phyloP scores from a whole-genome alignment of 2,329 filamentous ascomycete genomes.

The Aspergillus latus region DNA sequence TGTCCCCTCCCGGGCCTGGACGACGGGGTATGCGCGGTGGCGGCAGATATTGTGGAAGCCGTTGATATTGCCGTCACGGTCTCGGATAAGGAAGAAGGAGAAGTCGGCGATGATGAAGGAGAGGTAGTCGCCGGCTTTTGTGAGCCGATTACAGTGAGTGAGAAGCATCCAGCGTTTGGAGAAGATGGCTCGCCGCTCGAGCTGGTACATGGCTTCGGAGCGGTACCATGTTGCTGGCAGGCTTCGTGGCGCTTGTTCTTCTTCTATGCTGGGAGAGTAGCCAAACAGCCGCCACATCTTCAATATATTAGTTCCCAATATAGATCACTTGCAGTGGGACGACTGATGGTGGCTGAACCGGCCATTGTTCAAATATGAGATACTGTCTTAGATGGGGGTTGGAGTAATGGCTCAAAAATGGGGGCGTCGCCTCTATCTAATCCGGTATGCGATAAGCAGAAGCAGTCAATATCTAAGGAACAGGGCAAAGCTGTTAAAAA shows the following conservation, averaged over 20 bases:
- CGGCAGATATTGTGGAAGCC: not conserved
- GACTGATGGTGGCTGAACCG: not conserved
- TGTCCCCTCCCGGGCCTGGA: not conserved
- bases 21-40: not conserved
- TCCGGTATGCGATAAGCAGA: not conserved
- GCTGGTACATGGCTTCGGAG: constrained; percentile 27
- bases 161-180: not conserved
- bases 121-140: not conserved
- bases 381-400: not conserved
- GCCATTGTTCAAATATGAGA: not conserved
- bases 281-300: constrained; percentile 14
- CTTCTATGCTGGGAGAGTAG: not conserved
- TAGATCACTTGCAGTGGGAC: not conserved
- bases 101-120: not conserved
- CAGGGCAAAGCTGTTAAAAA: too few species aligned
- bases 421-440: not conserved
- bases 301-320: too few species aligned
- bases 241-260: constrained; percentile 12
- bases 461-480: not conserved
- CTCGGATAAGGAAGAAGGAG: not conserved
- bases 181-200: constrained; percentile 23
- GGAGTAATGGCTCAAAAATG: not conserved
- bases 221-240: constrained; percentile 29
- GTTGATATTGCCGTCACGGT: not conserved
- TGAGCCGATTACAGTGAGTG: not conserved